Evolutionary conservation across 1,284 basidiomycete species (phyloP).

Genomic region (Fomitopsis schrenkii): DNA sequence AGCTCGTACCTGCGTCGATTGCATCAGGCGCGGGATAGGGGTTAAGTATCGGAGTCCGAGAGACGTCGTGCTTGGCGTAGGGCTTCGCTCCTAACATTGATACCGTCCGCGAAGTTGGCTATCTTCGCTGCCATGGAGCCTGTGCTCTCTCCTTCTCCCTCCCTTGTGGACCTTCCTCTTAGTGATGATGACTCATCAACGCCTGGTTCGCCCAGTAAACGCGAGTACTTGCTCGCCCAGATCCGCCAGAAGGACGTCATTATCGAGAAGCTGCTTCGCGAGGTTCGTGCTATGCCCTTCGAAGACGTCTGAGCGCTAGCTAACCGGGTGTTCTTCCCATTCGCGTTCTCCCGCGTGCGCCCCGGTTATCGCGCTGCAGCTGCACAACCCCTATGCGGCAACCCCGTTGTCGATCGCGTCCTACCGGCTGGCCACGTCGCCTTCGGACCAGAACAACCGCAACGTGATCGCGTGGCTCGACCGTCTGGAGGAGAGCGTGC

Average conservation of each 20-base stretch:
- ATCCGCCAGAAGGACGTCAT: slow-evolving; percentile 80
- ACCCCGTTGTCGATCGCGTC: slow-evolving; percentile 74
- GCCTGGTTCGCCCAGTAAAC: slow-evolving; percentile 52
- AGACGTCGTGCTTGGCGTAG: background rate
- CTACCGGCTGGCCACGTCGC: slow-evolving; percentile 68
- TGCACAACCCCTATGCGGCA: slow-evolving; percentile 75
- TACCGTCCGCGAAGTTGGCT: background rate
- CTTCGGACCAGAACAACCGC: slow-evolving; percentile 62
- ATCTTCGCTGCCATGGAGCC: background rate
- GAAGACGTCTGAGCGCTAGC: background rate
- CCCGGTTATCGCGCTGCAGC: slow-evolving; percentile 31
- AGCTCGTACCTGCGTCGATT: background rate
- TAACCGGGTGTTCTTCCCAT: background rate
- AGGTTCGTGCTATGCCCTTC: slow-evolving; percentile 38
- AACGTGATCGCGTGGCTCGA: slow-evolving; percentile 72
- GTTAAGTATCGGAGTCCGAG: background rate
- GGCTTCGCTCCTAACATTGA: background rate
- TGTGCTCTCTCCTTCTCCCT: background rate
- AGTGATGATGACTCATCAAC: slow-evolving; percentile 21
- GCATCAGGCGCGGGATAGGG: background rate
- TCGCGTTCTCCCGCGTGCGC: background rate
- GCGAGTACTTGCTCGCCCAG: slow-evolving; percentile 76
- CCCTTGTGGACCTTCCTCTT: background rate
- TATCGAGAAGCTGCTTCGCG: slow-evolving; percentile 77
- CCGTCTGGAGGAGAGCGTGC: slow-evolving; percentile 37